These are phyloP conservation scores for Phoma sp. DNA, from an alignment of 2,329 filamentous ascomycete species.

Conservation along the genomic window DNA sequence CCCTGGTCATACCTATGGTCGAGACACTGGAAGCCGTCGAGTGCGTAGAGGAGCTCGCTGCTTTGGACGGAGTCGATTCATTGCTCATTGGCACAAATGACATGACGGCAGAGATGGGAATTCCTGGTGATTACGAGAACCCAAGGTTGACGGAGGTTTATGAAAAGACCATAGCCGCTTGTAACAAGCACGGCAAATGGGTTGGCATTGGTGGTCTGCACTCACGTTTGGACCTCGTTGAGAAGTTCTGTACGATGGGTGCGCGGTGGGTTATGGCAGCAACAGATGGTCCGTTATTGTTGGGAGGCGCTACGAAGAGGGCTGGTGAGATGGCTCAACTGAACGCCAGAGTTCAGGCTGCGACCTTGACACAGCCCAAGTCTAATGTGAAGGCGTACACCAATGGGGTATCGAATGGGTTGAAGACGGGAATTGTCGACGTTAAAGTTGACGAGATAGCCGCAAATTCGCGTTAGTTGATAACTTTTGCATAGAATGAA, in stretches of 20 bases:
- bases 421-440: neutral
- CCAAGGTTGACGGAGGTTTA: conserved; percentile 32
- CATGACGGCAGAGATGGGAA: conserved; percentile 54
- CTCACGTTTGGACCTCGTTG: conserved; percentile 51
- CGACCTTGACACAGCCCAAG: neutral
- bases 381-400: neutral
- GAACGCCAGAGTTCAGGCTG: conserved; percentile 14
- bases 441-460: neutral
- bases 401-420: neutral
- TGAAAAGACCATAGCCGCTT: conserved; percentile 48
- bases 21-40: conserved; percentile 52
- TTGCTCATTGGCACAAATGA: conserved; percentile 57
- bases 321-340: conserved; percentile 31
- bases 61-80: conserved; percentile 54
- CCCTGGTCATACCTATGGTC: conserved; percentile 56
- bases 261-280: conserved; percentile 51
- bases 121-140: conserved; percentile 52
- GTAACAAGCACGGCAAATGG: conserved; percentile 52
- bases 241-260: conserved; percentile 51
- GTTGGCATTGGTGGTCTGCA: conserved; percentile 54
- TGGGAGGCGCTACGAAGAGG: conserved; percentile 48
- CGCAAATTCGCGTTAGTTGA: neutral
- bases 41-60: conserved; percentile 51
- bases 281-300: conserved; percentile 46
- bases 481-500: too few relatives aligned